Conservation (phyloP, 257 asterid genomes). For the Plantago ovata region DNA sequence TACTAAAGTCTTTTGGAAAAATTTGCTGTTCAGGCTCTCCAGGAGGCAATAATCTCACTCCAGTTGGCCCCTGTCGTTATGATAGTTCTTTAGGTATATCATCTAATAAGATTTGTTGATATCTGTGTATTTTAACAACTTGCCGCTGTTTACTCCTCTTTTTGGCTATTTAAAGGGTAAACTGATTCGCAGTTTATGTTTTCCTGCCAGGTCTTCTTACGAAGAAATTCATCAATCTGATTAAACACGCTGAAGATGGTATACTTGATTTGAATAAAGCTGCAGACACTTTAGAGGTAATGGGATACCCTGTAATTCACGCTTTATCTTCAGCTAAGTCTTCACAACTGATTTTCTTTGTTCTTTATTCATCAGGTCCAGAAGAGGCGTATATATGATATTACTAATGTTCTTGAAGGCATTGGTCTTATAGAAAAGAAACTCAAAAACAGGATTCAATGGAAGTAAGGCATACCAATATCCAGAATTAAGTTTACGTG, state of each 20-base stretch:
- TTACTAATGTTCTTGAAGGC: constrained; percentile 97
- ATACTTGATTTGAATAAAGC: constrained; percentile 93
- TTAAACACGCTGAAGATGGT: constrained; percentile 92
- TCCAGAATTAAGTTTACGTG: not conserved
- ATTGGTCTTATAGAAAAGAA: constrained; percentile 95
- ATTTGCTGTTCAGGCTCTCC: constrained; percentile 61
- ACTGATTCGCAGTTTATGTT: constrained; percentile 1
- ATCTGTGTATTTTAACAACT: constrained; percentile 10
- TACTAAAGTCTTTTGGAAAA: constrained; percentile 12
- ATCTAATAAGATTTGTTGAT: constrained; percentile 9
- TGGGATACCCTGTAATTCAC: constrained; percentile 15
- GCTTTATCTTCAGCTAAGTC: constrained; percentile 20
- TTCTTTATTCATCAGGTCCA: constrained; percentile 62
- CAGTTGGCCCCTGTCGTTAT: constrained; percentile 82
- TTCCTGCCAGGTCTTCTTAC: constrained; percentile 73
- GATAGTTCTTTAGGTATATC: constrained; percentile 90
- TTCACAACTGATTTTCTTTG: constrained; percentile 25
- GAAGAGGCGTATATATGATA: constrained; percentile 94
- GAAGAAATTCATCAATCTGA: constrained; percentile 83
- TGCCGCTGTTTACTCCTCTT: not conserved
- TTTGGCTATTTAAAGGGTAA: constrained; percentile 4
- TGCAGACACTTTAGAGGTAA: constrained; percentile 89
- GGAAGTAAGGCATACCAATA: constrained; percentile 67
- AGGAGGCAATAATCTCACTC: constrained; percentile 29
- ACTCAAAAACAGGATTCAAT: constrained; percentile 92